Evolutionary conservation across 768 basidiomycete genomes (phyloP), one percentile per base, ranked within the genome.

Genomic region (Boletus vinaceobasis): DNA sequence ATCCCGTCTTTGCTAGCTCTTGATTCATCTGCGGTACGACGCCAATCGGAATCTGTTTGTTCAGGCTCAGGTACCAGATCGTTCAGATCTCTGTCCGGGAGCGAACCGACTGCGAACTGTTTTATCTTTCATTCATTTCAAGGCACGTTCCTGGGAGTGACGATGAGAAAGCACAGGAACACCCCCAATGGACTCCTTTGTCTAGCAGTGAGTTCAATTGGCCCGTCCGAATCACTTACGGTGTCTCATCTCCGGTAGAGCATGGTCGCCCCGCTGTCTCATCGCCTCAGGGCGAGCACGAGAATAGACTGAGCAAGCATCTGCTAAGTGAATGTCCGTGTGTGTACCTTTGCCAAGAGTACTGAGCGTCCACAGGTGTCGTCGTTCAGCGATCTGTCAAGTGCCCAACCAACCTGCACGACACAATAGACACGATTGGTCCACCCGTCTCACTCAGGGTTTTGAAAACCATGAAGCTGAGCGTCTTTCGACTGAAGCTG

Each of bases 41-140:
- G 31, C 37, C 38, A 38, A 19, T 29, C 42, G 26, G n/a, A 56
- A 47, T 52, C 29, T 44, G 32, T 43, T 56, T 43, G 26, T 46
- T 42, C 33, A 48, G 37, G 38, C 61, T 66, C 36, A 64, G 23
- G 46, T 38, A 43, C 42, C 36, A 26, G 27, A 31, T 44, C 17
- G 10, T 50, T 57, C 59, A 93, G 90, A 81, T 94, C 43, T 80
- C 86, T 9, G 59, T 67, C 9, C 83, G 79, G 59, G 90, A 93
- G 67, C 79, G 93, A 38, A 74, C 71, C n/a, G 93, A 95, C 63
- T 82, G 84, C 46, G 93, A 96, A 70, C 66, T 91, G 26, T 89
- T 89, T 66, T 96, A 93, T 71, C 76, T 93, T 46, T 87, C 88
- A 11, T 75, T 78, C 57, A 73, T 91, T 57, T 75, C 76, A 49